Conservation (phyloP, 441 rosid species). For the Corymbia calophylla region DNA sequence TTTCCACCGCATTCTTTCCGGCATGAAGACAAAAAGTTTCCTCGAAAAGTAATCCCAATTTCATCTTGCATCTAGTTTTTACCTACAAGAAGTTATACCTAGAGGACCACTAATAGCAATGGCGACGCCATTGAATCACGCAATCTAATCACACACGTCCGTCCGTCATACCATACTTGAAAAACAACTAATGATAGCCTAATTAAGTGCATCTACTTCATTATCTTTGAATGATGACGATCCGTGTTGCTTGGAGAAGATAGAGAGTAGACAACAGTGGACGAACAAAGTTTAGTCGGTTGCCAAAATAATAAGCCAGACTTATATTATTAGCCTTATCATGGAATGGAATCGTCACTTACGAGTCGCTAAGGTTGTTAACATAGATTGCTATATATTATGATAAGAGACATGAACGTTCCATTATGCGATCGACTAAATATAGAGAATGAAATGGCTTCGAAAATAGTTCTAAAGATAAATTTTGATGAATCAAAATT, state of each 20-base stretch:
- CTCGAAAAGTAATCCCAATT: not conserved
- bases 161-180: not conserved
- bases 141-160: not conserved
- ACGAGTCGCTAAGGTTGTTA: not conserved
- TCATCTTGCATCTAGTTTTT: not conserved
- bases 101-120: not conserved
- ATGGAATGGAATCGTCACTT: not conserved
- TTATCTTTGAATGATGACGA: not conserved
- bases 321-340: not conserved
- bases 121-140: not conserved
- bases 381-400: not conserved
- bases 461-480: not conserved
- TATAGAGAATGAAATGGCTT: not conserved
- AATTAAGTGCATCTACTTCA: not conserved
- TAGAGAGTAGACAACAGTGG: not conserved
- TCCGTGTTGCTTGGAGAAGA: not conserved
- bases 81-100: not conserved
- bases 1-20: not conserved
- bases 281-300: not conserved
- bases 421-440: not conserved
- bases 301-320: not conserved
- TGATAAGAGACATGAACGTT: not conserved
- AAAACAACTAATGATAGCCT: not conserved
- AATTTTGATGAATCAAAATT: not conserved
- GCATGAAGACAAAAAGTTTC: no score